Evolutionary conservation across 495 filamentous ascomycete species (phyloP), one percentile per base, ranked within the genome.

Genomic region (Penicillium chermesinum): DNA sequence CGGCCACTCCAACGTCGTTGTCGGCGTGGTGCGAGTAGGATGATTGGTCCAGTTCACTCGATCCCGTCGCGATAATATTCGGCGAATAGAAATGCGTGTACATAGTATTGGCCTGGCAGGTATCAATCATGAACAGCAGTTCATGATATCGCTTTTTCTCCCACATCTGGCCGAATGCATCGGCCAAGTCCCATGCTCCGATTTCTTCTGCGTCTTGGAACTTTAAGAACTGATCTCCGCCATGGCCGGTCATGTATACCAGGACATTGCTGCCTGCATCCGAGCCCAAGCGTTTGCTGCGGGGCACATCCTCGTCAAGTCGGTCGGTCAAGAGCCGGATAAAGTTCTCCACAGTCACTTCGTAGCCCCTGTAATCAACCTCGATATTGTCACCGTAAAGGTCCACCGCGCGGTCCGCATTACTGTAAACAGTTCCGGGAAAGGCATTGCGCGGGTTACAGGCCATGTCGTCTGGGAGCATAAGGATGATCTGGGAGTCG

Each of bases 141-240:
- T 98, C 93, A 57, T 97, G 88, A 46, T 77, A 91, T 70, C 93
- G 79, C 72, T 91, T 90, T 83, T 98, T 98, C 74, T 98, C 94
- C 89, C 91, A 96, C 93, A 98, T 98, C 78, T 98, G 93, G 67
- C 91, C 91, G 65, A 98, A 97, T 10, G 94, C 93, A 72, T 98
- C 88, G 19, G 93, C 93, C 42, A 98, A 70, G 73, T 98, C 93
- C 69, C 91, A 96, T 0, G 89, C 88, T 48, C 89, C 89, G 39
- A 98, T 96, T 68, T 98, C 93, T 71, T 98, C 93, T 19, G 89
- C 86, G 52, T 98, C 93, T 63, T 98, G 93, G 66, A 98, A 98
- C 65, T 98, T 98, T 48, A 98, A 69, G 62, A 98, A 98, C 66
- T 95, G 89, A 60, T 96, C 95, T n/a, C 93, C 93, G 15, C 93